Conservation (phyloP, 2,329 filamentous ascomycete species). For the Massarina eburnea region DNA sequence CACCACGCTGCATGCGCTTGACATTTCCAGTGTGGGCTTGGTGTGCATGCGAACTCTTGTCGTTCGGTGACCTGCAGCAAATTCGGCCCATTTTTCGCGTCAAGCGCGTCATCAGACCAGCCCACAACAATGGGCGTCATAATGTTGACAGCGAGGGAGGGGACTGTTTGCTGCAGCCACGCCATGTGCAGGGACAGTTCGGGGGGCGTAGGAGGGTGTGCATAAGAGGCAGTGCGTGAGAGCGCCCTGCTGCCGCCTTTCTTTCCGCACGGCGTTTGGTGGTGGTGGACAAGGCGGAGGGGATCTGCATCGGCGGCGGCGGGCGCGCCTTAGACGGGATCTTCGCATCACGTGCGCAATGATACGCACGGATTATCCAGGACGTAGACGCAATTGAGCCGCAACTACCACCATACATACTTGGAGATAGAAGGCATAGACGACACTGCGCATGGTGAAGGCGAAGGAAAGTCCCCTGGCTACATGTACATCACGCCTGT, state of each 20-base stretch:
- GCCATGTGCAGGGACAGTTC: no score
- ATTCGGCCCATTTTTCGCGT: not conserved
- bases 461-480: constrained; percentile 1
- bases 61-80: not conserved
- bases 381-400: constrained; percentile 10
- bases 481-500: not conserved
- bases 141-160: not conserved
- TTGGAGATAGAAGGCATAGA: not conserved
- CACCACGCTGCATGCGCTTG: no score
- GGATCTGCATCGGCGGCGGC: not conserved
- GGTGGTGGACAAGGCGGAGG: no score
- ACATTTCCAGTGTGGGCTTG: no score
- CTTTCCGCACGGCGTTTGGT: no score
- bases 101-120: constrained; percentile 3
- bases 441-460: not conserved
- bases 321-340: not conserved
- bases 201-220: no score
- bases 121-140: constrained; percentile 7
- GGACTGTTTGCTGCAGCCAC: not conserved
- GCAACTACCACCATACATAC: constrained; percentile 4
- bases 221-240: no score
- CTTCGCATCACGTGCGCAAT: constrained; percentile 1
- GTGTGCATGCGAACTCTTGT: no score
- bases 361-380: constrained; percentile 5
- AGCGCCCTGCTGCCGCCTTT: no score